Evolutionary conservation across 208 protist genomes (phyloP).

Genomic region (Trypanosoma congolense): DNA sequence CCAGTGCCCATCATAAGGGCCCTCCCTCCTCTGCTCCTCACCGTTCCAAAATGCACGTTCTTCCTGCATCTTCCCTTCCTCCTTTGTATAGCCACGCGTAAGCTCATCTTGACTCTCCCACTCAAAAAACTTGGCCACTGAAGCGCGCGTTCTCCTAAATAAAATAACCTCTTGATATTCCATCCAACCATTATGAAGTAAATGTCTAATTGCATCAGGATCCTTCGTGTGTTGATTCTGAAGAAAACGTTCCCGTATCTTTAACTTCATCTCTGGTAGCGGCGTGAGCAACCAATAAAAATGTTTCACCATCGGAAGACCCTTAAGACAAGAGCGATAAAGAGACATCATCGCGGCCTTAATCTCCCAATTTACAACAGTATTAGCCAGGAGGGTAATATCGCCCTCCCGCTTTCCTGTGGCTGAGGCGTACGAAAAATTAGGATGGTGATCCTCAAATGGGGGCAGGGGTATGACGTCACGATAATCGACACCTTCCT

Average conservation of each 20-base stretch:
- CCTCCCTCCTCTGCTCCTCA: slow-evolving; percentile 79
- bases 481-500: slow-evolving; percentile 51
- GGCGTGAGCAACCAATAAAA: slow-evolving; percentile 81
- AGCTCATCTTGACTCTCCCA: slow-evolving; percentile 68
- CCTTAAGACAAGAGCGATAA: slow-evolving; percentile 78
- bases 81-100: slow-evolving; percentile 58
- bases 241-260: slow-evolving; percentile 75
- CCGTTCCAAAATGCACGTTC: slow-evolving; percentile 85
- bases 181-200: slow-evolving; percentile 87
- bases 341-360: slow-evolving; percentile 68
- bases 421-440: slow-evolving; percentile 62
- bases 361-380: slow-evolving; percentile 66
- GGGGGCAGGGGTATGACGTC: slow-evolving; percentile 54
- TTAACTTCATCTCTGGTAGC: slow-evolving; percentile 77
- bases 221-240: slow-evolving; percentile 87
- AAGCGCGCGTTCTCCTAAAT: slow-evolving; percentile 67
- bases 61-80: slow-evolving; percentile 72
- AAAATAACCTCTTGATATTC: slow-evolving; percentile 82
- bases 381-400: slow-evolving; percentile 55
- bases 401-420: slow-evolving; percentile 81
- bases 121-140: slow-evolving; percentile 81
- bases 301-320: slow-evolving; percentile 83
- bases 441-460: slow-evolving; percentile 76
- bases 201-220: slow-evolving; percentile 80
- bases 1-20: slow-evolving; percentile 84